phyloP scores from a whole-genome alignment of 169 alveolate genomes.

The Cryptosporidium baileyi region DNA sequence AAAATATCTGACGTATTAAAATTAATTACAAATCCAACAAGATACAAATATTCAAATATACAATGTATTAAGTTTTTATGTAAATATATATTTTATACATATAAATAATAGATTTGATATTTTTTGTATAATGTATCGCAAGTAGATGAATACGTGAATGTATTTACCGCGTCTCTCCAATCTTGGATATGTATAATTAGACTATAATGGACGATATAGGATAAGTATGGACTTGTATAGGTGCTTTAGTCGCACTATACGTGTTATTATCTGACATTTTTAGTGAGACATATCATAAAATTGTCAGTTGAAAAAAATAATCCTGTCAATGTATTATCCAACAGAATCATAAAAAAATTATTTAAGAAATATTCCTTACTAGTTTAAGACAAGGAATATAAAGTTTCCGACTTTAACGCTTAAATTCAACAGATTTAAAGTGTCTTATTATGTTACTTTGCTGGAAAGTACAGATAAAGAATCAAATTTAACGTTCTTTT shows the following conservation, averaged over 20 bases:
- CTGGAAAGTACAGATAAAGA: too few relatives aligned
- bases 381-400: slow-evolving; percentile 17
- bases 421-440: slow-evolving; percentile 6
- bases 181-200: slow-evolving; percentile 68
- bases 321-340: neutral
- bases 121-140: too few relatives aligned
- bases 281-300: slow-evolving; percentile 59
- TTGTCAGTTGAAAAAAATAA: slow-evolving; percentile 66
- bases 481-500: neutral
- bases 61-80: neutral
- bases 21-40: neutral
- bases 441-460: slow-evolving; percentile 47
- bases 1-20: neutral
- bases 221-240: slow-evolving; percentile 65
- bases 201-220: slow-evolving; percentile 69
- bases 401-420: slow-evolving; percentile 41
- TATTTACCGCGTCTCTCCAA: slow-evolving; percentile 70
- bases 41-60: neutral
- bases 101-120: neutral
- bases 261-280: slow-evolving; percentile 69
- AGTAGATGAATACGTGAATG: neutral
- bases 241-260: slow-evolving; percentile 66
- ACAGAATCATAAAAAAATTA: neutral
- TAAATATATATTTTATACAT: neutral
- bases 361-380: neutral